Evolutionary conservation across 2,329 filamentous ascomycete genomes (phyloP), one percentile per base, ranked within the genome.

Genomic region (Triangularia setosa): DNA sequence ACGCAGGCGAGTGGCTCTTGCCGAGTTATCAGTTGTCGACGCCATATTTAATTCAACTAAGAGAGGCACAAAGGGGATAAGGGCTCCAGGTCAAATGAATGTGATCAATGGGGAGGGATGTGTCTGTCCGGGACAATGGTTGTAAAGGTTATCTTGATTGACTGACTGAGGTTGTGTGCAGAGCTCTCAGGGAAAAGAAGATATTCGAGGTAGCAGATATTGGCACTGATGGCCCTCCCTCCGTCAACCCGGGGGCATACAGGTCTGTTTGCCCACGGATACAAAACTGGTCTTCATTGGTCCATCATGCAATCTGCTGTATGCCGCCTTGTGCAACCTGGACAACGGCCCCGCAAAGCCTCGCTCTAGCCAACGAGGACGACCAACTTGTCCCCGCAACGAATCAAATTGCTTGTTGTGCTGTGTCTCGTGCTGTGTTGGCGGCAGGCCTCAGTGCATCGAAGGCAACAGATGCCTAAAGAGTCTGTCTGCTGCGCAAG

Each of bases 1-100:
- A 40, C 64, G 40, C 11, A 72, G 70, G n/a, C 69, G 69, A 4
- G 48, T 56, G 3, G 61, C 64, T 23, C 69, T 65, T n/a, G 53
- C 55, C 7, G 60, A 53, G 12, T 40, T 25, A 18, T 64, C 61
- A 8, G 65, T 63, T 25, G n/a, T n/a, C n/a, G 58, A 58, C 1
- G 64, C 25, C 66, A 65, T 66, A n/a, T 7, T 30, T 2, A n/a
- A 40, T 21, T 24, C 21, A 28, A 55, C 40, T 8, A 48, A 24
- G 33, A 4, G 18, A 18, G 11, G 33, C 11, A 25, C 14, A 59
- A 40, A 27, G 33, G 18, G 21, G 14, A 11, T 40, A 9, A 8
- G 57, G 28, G n/a, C n/a, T n/a, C n/a, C n/a, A n/a, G n/a, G n/a
- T n/a, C n/a, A n/a, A n/a, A n/a, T n/a, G n/a, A n/a, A n/a, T n/a